Percentiles rank a stretch among this genome's conserved stretches.
phyloP scores from a whole-genome alignment of 306 rosid genomes.

The Acacia acuminata region DNA sequence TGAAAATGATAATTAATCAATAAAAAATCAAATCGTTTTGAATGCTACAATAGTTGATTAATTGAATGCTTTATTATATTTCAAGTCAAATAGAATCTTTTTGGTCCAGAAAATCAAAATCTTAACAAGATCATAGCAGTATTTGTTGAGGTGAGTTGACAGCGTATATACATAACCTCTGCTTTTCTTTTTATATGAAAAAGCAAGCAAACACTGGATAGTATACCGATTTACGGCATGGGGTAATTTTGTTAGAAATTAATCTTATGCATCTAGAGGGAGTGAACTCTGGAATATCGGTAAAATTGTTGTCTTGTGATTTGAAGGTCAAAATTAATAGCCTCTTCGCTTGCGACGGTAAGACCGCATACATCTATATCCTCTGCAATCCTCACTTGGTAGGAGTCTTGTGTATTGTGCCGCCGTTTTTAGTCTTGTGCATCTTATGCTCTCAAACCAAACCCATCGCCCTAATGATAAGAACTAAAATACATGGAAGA shows the following conservation, averaged over 20 bases:
- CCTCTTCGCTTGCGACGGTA: too few relatives aligned
- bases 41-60: background rate
- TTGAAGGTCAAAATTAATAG: too few relatives aligned
- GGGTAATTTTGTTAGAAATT: background rate
- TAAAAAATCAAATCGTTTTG: background rate
- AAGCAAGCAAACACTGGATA: background rate
- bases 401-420: too few relatives aligned
- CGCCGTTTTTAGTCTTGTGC: background rate
- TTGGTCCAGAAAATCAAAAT: slow-evolving; percentile 37
- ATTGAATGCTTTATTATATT: background rate
- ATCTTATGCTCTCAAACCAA: background rate
- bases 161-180: background rate
- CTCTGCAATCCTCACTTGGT: too few relatives aligned
- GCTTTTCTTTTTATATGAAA: slow-evolving; percentile 13
- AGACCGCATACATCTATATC: too few relatives aligned
- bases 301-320: too few relatives aligned
- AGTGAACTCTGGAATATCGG: too few relatives aligned
- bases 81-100: slow-evolving; percentile 44
- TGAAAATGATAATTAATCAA: background rate
- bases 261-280: background rate
- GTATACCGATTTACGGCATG: background rate
- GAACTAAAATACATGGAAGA: background rate
- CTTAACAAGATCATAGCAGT: slow-evolving; percentile 33
- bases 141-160: slow-evolving; percentile 40
- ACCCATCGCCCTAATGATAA: background rate